Percentiles rank a stretch among this genome's conserved stretches.
Evolutionary conservation across 2,329 filamentous ascomycete species (phyloP).

Genomic region (Westerdykella ornata): DNA sequence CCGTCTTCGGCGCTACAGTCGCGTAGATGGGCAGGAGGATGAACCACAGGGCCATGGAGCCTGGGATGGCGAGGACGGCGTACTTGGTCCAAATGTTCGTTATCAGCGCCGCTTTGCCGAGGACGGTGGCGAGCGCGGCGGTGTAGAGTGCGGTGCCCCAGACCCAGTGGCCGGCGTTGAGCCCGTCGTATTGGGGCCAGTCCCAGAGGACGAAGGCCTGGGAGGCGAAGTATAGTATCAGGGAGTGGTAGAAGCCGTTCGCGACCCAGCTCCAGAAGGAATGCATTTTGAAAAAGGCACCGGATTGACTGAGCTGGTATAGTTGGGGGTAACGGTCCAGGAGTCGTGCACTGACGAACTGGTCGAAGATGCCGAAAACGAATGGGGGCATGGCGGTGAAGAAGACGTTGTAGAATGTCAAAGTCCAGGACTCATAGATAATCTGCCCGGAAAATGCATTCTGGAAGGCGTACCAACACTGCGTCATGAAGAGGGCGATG

Average conservation of each 20-base stretch:
- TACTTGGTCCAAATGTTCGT: constrained; percentile 99
- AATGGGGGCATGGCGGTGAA: constrained; percentile 93
- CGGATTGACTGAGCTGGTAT: constrained; percentile 87
- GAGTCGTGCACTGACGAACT: constrained; percentile 90
- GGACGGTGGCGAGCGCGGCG: constrained; percentile 82
- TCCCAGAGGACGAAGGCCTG: constrained; percentile 78
- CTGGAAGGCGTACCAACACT: constrained; percentile 98
- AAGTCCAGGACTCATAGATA: constrained; percentile 97
- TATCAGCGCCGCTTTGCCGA: constrained; percentile 89
- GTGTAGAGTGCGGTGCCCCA: constrained; percentile 97
- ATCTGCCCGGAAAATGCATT: constrained; percentile 97
- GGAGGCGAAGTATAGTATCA: constrained; percentile 82
- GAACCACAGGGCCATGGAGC: constrained; percentile 87
- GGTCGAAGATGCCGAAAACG: constrained; percentile 92
- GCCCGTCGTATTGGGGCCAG: constrained; percentile 69
- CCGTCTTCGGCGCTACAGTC: constrained; percentile 72
- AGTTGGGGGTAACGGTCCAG: constrained; percentile 94
- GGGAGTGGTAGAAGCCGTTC: constrained; percentile 92
- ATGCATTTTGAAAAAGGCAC: constrained; percentile 86
- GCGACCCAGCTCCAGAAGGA: constrained; percentile 89
- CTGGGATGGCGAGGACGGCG: constrained; percentile 89
- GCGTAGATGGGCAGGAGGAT: constrained; percentile 84
- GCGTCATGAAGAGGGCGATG: constrained; percentile 96
- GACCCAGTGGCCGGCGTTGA: constrained; percentile 87
- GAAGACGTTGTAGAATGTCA: constrained; percentile 99